phyloP scores from a whole-genome alignment of 768 basidiomycete species.

The Hygrocybe coccinea region DNA sequence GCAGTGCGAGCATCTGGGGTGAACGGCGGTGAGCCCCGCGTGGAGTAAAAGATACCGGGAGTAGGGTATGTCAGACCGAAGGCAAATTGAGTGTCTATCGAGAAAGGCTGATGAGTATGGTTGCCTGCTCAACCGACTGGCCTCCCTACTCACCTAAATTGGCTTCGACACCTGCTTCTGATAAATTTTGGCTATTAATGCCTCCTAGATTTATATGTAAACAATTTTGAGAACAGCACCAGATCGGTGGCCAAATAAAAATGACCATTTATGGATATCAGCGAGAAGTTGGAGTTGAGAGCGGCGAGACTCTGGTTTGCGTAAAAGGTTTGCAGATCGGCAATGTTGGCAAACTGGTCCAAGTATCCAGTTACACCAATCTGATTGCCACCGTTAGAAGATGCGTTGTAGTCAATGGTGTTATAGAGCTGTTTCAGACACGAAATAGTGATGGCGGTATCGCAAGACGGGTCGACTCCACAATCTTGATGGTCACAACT shows the following conservation, averaged over 20 bases:
- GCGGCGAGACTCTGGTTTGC: conserved; percentile 45
- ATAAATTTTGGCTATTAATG: conserved; percentile 51
- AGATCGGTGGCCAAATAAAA: conserved; percentile 1
- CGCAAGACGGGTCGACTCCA: conserved; percentile 45
- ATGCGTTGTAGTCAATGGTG: conserved; percentile 41
- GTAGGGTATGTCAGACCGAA: conserved; percentile 62
- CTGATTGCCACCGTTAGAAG: conserved; percentile 40
- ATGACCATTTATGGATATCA: conserved; percentile 54
- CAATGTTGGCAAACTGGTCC: conserved; percentile 48
- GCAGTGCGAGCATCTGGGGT: conserved; percentile 41
- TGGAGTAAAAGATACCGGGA: conserved; percentile 55
- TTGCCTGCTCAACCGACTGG: neutral
- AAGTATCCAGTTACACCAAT: conserved; percentile 55
- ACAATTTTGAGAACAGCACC: conserved; percentile 8
- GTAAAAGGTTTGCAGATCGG: conserved; percentile 52
- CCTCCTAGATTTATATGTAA: conserved; percentile 41
- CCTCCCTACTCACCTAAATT: conserved; percentile 38
- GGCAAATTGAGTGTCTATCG: conserved; percentile 51
- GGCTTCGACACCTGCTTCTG: conserved; percentile 57
- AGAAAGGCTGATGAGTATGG: neutral
- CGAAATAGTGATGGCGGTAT: conserved; percentile 43
- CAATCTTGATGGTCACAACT: conserved; percentile 25
- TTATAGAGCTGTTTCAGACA: conserved; percentile 57
- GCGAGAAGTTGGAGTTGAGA: conserved; percentile 45
- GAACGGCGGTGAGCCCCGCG: conserved; percentile 58